A percentile compares a stretch with the other conserved stretches of the same genome.
Evolutionary conservation across 805 yeast genomes (phyloP).

Genomic region (Sugiyamaella valdiviana): DNA sequence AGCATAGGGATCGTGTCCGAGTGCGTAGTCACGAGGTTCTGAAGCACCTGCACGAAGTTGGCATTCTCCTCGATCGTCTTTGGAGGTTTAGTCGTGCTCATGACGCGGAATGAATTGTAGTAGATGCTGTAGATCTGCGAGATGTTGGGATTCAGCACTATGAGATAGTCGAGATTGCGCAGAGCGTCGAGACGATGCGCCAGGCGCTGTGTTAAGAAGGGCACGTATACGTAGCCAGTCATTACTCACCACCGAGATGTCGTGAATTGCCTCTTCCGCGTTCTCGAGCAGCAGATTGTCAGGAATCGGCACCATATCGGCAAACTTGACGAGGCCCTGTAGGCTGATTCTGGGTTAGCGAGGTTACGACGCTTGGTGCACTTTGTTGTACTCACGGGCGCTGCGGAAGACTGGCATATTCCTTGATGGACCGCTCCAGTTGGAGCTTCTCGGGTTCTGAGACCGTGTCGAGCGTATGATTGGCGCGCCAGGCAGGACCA

Average conservation of each 20-base stretch:
- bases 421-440: slow-evolving; percentile 10
- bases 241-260: slow-evolving; percentile 19
- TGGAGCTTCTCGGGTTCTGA: background rate
- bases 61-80: slow-evolving; percentile 48
- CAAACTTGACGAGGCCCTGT: slow-evolving; percentile 23
- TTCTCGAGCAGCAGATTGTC: slow-evolving; percentile 26
- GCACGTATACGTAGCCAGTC: background rate
- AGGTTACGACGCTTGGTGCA: background rate
- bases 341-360: slow-evolving; percentile 8
- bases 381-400: background rate
- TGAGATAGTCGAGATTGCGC: slow-evolving; percentile 73
- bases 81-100: slow-evolving; percentile 40
- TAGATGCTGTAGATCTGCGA: slow-evolving; percentile 71
- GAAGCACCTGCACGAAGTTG: slow-evolving; percentile 47
- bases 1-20: slow-evolving; percentile 76
- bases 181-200: slow-evolving; percentile 68
- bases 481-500: background rate
- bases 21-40: slow-evolving; percentile 63
- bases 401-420: slow-evolving; percentile 8
- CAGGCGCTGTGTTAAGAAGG: slow-evolving; percentile 32
- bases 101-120: slow-evolving; percentile 55
- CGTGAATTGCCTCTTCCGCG: slow-evolving; percentile 26
- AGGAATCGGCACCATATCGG: slow-evolving; percentile 23
- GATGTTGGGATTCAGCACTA: slow-evolving; percentile 79
- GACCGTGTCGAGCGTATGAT: background rate